Evolutionary conservation across 345 rosid genomes (phyloP).

Genomic region (Camelina hispida): DNA sequence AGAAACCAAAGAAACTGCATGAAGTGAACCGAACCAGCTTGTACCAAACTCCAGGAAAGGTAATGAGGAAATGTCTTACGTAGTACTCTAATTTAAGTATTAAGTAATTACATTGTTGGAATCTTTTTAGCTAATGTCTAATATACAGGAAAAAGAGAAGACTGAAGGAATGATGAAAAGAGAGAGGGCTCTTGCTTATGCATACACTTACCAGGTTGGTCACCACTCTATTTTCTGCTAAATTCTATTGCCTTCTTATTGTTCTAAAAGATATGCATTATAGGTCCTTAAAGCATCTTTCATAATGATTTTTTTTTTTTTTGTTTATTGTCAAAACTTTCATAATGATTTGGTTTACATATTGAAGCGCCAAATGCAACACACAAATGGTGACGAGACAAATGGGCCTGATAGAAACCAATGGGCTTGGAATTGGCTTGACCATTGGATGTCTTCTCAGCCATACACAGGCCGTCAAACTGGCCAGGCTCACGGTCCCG

Average conservation of each 20-base stretch:
- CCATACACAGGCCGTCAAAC: conserved; percentile 54
- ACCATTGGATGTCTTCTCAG: conserved; percentile 92
- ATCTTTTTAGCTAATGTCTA: neutral
- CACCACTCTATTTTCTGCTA: neutral
- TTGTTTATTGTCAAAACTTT: neutral
- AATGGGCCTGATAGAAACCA: conserved; percentile 58
- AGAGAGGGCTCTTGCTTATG: conserved; percentile 97
- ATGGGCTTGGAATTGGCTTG: conserved; percentile 97
- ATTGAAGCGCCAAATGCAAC: conserved; percentile 49
- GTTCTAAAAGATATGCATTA: neutral
- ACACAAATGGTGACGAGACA: conserved; percentile 44
- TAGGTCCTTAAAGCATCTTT: neutral
- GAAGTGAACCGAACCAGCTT: conserved; percentile 49
- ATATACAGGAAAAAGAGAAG: conserved; percentile 52
- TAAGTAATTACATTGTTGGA: neutral
- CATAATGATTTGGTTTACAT: conserved; percentile 8
- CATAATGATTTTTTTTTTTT: neutral
- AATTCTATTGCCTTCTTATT: neutral
- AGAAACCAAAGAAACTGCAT: conserved; percentile 44
- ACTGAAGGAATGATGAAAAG: conserved; percentile 68
- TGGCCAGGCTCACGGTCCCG: conserved; percentile 49
- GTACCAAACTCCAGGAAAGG: conserved; percentile 48
- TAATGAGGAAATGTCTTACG: neutral
- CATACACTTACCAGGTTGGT: conserved; percentile 64
- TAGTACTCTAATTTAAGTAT: neutral